Conservation (phyloP, 2,329 filamentous ascomycete genomes). For the Cordyceps tenuipes region DNA sequence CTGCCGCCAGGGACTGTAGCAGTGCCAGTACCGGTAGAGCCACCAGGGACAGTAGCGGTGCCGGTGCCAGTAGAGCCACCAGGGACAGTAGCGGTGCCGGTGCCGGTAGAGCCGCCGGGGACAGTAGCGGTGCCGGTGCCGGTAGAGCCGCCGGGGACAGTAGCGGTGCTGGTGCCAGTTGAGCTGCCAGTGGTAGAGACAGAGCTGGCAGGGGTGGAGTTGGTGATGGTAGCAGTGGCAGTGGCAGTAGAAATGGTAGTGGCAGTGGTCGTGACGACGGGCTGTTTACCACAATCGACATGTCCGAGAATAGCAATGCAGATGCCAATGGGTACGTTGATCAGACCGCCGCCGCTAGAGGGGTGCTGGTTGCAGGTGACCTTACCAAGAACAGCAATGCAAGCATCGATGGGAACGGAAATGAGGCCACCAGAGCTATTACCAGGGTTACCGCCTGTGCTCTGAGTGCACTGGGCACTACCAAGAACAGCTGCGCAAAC, state of each 20-base stretch:
- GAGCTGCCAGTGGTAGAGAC: too few species aligned
- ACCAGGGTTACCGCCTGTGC: background rate
- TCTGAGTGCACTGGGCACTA: constrained; percentile 5
- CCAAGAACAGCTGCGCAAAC: constrained; percentile 2
- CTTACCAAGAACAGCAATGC: background rate
- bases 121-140: background rate
- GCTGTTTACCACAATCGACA: background rate
- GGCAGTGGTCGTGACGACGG: background rate
- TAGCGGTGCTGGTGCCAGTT: background rate
- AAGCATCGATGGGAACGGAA: constrained; percentile 1
- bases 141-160: background rate
- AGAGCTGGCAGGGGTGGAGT: too few species aligned
- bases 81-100: background rate
- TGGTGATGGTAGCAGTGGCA: background rate
- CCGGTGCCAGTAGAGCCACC: too few species aligned
- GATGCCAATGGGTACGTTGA: background rate
- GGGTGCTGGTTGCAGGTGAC: background rate
- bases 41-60: too few species aligned
- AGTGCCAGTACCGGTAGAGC: too few species aligned
- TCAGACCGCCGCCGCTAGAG: background rate
- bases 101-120: background rate
- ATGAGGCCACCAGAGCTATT: background rate
- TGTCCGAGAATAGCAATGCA: constrained; percentile 3
- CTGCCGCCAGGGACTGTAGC: too few species aligned
- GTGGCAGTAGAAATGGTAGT: background rate